Percentiles rank a stretch among this genome's conserved stretches.
Evolutionary conservation across 306 rosid genomes (phyloP).

Genomic region (Datisca glomerata): DNA sequence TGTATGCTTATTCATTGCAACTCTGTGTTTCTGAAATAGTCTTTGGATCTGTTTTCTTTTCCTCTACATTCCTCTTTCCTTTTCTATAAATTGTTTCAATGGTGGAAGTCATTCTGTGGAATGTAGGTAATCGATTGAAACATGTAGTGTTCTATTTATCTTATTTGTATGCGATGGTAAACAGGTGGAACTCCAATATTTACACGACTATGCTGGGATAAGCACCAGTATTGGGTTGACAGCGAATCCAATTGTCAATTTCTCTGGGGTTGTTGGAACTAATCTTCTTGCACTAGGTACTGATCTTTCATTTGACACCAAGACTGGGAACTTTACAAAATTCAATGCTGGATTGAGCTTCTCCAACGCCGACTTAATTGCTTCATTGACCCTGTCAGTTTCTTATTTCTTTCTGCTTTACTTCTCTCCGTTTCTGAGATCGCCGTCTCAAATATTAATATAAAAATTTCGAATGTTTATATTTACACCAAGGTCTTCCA

Average conservation of each 20-base stretch:
- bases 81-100: too few species aligned
- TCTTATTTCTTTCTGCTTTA: not conserved
- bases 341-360: slow-evolving; percentile 51
- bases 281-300: slow-evolving; percentile 44
- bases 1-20: not conserved
- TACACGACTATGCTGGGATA: slow-evolving; percentile 61
- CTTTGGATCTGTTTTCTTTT: too few species aligned
- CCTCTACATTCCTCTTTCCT: too few species aligned
- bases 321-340: slow-evolving; percentile 44
- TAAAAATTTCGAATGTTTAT: too few species aligned
- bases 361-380: slow-evolving; percentile 43
- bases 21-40: too few species aligned
- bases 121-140: not conserved
- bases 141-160: not conserved
- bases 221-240: slow-evolving; percentile 61
- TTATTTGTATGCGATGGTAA: slow-evolving; percentile 8
- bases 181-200: slow-evolving; percentile 67
- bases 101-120: too few species aligned
- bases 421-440: too few species aligned
- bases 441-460: too few species aligned
- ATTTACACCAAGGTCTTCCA: not conserved
- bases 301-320: slow-evolving; percentile 55
- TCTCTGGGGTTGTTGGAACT: slow-evolving; percentile 67
- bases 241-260: slow-evolving; percentile 56
- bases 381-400: slow-evolving; percentile 61